Evolutionary conservation across 768 basidiomycete species (phyloP).

Genomic region (Punctularia strigosozonata): DNA sequence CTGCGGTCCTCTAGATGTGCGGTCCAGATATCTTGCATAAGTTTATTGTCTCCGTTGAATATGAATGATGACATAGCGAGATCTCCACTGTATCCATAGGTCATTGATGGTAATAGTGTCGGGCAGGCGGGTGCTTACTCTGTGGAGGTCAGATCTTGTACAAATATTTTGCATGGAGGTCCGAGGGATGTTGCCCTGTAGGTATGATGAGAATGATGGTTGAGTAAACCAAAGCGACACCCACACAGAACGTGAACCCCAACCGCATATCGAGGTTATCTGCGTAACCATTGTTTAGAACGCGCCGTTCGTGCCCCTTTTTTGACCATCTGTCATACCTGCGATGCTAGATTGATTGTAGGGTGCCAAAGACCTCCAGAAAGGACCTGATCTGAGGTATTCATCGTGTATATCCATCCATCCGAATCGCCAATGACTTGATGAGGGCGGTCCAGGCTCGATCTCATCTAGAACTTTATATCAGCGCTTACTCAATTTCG

Average conservation of each 20-base stretch:
- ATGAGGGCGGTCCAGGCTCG: too few relatives aligned
- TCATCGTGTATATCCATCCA: too few relatives aligned
- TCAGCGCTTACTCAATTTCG: too few relatives aligned
- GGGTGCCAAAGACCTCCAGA: too few relatives aligned
- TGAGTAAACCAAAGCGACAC: not conserved
- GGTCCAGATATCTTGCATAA: slow-evolving; percentile 44
- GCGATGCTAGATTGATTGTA: too few relatives aligned
- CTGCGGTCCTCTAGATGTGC: slow-evolving; percentile 36
- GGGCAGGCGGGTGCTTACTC: slow-evolving; percentile 20
- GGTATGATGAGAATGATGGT: not conserved
- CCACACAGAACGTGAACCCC: slow-evolving; percentile 9
- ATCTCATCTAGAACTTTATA: too few relatives aligned
- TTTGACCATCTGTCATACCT: too few relatives aligned
- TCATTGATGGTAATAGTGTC: slow-evolving; percentile 1
- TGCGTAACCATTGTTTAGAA: too few relatives aligned
- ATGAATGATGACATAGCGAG: slow-evolving; percentile 6
- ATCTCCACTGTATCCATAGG: slow-evolving; percentile 7
- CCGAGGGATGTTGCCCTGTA: slow-evolving; percentile 10
- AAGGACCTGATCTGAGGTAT: too few relatives aligned
- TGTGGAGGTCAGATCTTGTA: slow-evolving; percentile 28
- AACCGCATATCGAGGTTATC: slow-evolving; percentile 11
- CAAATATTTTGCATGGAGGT: slow-evolving; percentile 30
- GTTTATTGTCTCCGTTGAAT: slow-evolving; percentile 22
- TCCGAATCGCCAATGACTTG: too few relatives aligned
- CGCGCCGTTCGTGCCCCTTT: too few relatives aligned